Evolutionary conservation across 202 grass and related monocot species (phyloP).

Genomic region (Setaria italica): DNA sequence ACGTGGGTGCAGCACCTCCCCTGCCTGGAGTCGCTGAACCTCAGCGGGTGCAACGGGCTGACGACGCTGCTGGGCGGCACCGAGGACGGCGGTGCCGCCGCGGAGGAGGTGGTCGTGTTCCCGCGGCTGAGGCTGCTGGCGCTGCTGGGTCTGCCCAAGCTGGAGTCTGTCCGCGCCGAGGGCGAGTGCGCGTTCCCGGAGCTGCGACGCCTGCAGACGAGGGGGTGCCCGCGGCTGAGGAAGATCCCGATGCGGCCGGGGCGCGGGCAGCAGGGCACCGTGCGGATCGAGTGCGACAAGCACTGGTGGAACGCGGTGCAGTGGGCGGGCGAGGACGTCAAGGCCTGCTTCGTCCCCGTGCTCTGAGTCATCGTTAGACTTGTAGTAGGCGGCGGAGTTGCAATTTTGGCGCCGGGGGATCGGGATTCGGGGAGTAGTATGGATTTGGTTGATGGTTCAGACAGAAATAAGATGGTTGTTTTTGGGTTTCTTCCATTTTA

Average conservation of each 20-base stretch:
- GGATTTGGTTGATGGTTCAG: neutral
- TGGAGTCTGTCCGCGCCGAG: constrained; percentile 47
- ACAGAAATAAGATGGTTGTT: neutral
- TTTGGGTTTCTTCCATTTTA: neutral
- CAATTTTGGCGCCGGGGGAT: constrained; percentile 24
- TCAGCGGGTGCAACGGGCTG: constrained; percentile 65
- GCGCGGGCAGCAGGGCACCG: constrained; percentile 46
- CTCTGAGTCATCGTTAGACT: neutral
- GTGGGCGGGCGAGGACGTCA: constrained; percentile 56
- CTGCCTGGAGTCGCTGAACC: constrained; percentile 55
- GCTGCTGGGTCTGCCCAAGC: constrained; percentile 52
- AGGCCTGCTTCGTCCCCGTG: constrained; percentile 54
- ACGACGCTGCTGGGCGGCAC: constrained; percentile 44
- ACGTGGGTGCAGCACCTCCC: constrained; percentile 68
- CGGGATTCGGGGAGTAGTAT: too few species aligned
- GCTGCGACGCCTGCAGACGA: constrained; percentile 56
- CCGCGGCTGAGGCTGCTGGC: constrained; percentile 53
- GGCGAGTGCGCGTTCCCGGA: constrained; percentile 57
- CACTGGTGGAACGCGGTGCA: constrained; percentile 61
- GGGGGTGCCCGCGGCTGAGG: constrained; percentile 57
- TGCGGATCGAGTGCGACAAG: constrained; percentile 64
- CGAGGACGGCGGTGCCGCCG: constrained; percentile 39
- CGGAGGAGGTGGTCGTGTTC: constrained; percentile 54
- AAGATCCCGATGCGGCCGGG: constrained; percentile 42
- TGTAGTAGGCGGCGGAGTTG: neutral